A percentile compares a stretch with the other conserved stretches of the same genome.
Conservation (phyloP, 768 basidiomycete species). For the Botryobasidium botryosum region DNA sequence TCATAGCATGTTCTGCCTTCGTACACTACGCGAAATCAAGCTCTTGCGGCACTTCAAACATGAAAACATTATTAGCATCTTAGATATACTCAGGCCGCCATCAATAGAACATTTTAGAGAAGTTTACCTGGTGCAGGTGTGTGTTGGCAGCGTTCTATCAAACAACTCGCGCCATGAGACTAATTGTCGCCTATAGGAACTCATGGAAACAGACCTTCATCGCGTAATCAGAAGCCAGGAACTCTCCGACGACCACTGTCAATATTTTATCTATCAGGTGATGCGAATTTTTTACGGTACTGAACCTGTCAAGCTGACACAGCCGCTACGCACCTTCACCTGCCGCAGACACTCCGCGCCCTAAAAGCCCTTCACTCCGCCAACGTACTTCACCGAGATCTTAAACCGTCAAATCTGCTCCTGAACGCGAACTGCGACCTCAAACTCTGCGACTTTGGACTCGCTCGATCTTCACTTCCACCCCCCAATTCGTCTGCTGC, state of each 20-base stretch:
- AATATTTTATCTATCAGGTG: conserved; percentile 53
- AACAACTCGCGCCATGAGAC: too few species aligned
- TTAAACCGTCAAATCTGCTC: conserved; percentile 26
- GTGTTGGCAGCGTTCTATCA: conserved; percentile 11
- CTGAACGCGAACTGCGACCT: conserved; percentile 27
- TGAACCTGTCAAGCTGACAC: background rate
- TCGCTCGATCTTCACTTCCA: conserved; percentile 45
- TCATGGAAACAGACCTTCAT: conserved; percentile 95
- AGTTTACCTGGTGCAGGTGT: conserved; percentile 42
- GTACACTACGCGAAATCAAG: conserved; percentile 82
- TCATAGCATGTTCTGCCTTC: conserved; percentile 84
- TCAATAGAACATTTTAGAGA: conserved; percentile 75
- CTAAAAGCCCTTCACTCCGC: conserved; percentile 94
- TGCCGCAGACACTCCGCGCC: conserved; percentile 74
- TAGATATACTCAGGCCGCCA: conserved; percentile 74
- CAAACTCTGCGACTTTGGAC: conserved; percentile 74
- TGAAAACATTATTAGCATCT: conserved; percentile 68
- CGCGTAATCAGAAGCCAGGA: conserved; percentile 92
- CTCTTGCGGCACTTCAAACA: conserved; percentile 22
- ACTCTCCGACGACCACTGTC: conserved; percentile 87
- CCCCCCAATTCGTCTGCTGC: conserved; percentile 11
- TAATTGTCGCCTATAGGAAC: conserved; percentile 34
- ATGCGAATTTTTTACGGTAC: background rate
- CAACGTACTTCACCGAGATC: conserved; percentile 45
- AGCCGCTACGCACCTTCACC: too few species aligned